Conservation (phyloP, 768 basidiomycete species). For the Udeniomyces megalosporus region DNA sequence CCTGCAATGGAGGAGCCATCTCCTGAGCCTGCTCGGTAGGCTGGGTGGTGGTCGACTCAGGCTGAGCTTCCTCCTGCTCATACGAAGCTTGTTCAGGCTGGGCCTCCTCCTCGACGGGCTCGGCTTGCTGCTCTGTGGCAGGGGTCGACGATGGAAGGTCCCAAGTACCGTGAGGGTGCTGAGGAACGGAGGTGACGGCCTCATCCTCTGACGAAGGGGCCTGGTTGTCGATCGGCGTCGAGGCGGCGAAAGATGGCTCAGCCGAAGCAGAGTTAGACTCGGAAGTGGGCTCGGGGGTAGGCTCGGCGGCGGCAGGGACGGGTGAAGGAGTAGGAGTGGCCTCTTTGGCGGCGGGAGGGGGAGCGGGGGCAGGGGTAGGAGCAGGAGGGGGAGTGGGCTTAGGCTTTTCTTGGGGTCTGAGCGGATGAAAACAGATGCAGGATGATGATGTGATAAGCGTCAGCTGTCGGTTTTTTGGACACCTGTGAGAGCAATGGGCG, state of each 20-base stretch:
- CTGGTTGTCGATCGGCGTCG: not conserved
- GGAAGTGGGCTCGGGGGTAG: constrained; percentile 7
- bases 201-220: constrained; percentile 9
- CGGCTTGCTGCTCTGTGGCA: not conserved
- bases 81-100: not conserved
- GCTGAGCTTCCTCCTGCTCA: not conserved
- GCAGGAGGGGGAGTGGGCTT: constrained; percentile 22
- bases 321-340: constrained; percentile 23
- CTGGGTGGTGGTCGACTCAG: constrained; percentile 1
- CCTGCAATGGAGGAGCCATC: not conserved
- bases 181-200: constrained; percentile 16
- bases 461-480: constrained; percentile 19
- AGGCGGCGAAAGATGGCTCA: not conserved
- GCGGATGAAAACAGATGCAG: not conserved
- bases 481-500: not conserved
- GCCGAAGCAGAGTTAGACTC: not conserved
- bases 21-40: not conserved
- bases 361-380: constrained; percentile 14
- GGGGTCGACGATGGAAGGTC: not conserved
- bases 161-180: constrained; percentile 19
- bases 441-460: not conserved
- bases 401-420: constrained; percentile 17
- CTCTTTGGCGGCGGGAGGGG: constrained; percentile 17
- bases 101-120: too few relatives aligned
- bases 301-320: constrained; percentile 22